phyloP scores from a whole-genome alignment of 2,329 filamentous ascomycete species.

The Aureobasidium namibiae region DNA sequence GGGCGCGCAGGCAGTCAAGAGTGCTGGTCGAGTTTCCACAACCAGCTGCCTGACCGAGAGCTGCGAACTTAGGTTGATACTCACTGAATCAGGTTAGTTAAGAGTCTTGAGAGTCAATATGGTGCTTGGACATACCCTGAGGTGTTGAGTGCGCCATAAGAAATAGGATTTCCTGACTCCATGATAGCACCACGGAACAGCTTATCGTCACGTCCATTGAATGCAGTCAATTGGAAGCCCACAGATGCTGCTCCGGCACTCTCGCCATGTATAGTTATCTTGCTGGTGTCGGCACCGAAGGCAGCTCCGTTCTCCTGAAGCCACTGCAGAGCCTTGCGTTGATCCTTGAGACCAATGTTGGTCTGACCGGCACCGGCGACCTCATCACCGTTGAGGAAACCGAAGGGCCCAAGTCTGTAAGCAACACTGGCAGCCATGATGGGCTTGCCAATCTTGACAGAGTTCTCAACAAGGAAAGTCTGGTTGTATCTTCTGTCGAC shows the following conservation, averaged over 20 bases:
- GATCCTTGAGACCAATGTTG: conserved; percentile 32
- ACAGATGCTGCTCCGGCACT: conserved; percentile 36
- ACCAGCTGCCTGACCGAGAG: conserved; percentile 49
- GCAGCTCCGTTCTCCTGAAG: conserved; percentile 44
- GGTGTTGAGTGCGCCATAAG: conserved; percentile 24
- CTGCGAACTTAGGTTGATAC: conserved; percentile 53
- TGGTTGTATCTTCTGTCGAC: conserved; percentile 54
- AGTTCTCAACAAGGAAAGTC: conserved; percentile 47
- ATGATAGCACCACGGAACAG: conserved; percentile 41
- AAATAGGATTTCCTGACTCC: conserved; percentile 34
- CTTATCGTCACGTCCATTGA: conserved; percentile 39
- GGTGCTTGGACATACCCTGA: conserved; percentile 28
- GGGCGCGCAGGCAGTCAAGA: conserved; percentile 56
- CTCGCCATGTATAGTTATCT: conserved; percentile 74
- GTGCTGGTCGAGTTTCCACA: conserved; percentile 52
- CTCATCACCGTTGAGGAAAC: conserved; percentile 55
- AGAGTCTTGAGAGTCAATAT: conserved; percentile 20
- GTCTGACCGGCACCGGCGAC: conserved; percentile 47
- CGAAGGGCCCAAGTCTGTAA: conserved; percentile 56
- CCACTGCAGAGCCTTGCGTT: conserved; percentile 24
- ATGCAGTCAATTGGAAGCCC: conserved; percentile 39
- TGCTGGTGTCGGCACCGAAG: conserved; percentile 69
- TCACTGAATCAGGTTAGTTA: conserved; percentile 13
- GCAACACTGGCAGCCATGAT: conserved; percentile 54
- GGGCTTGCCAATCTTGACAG: conserved; percentile 34